These are phyloP conservation scores for Neonectria neomacrospora DNA, from an alignment of 2,329 filamentous ascomycete species.

Conservation along the genomic window DNA sequence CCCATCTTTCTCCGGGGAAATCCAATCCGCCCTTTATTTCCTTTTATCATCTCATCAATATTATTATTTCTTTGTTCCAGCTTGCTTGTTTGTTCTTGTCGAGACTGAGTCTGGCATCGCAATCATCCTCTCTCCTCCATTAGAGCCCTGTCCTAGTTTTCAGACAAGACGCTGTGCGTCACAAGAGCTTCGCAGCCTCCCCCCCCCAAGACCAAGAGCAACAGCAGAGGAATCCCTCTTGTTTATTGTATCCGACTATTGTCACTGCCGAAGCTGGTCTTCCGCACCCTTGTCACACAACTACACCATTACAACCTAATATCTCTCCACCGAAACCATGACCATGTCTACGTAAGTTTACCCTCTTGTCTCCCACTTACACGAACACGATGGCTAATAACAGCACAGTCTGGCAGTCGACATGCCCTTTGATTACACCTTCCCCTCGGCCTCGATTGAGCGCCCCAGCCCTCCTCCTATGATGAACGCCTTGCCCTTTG, in stretches of 20 bases:
- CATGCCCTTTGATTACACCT: conserved; percentile 71
- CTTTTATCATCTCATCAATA: conserved; percentile 10
- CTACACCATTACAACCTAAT: conserved; percentile 38
- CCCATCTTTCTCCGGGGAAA: conserved; percentile 18
- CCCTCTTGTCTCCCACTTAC: conserved; percentile 5
- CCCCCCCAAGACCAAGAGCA: conserved; percentile 4
- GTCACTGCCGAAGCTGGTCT: conserved; percentile 40
- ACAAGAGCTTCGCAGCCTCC: conserved; percentile 7
- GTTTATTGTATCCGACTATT: conserved; percentile 31
- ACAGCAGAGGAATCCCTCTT: not conserved
- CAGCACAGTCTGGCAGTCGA: conserved; percentile 67
- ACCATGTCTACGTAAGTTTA: conserved; percentile 52
- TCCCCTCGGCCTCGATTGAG: conserved; percentile 54
- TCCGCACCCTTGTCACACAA: conserved; percentile 30
- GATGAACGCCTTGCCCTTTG: conserved; percentile 60
- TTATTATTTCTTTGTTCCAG: conserved; percentile 15
- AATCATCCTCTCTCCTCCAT: not conserved
- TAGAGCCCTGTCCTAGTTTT: not conserved
- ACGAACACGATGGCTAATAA: conserved; percentile 36
- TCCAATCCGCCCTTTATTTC: conserved; percentile 1
- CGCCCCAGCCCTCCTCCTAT: conserved; percentile 45
- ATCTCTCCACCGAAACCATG: conserved; percentile 18
- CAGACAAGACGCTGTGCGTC: conserved; percentile 5
- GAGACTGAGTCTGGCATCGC: conserved; percentile 39
- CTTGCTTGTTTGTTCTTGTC: conserved; percentile 21